A percentile compares a stretch with the other conserved stretches of the same genome.
These are phyloP conservation scores for Pseudodiploospora longispora DNA, from an alignment of 2,329 filamentous ascomycete species.

Conservation along the genomic window DNA sequence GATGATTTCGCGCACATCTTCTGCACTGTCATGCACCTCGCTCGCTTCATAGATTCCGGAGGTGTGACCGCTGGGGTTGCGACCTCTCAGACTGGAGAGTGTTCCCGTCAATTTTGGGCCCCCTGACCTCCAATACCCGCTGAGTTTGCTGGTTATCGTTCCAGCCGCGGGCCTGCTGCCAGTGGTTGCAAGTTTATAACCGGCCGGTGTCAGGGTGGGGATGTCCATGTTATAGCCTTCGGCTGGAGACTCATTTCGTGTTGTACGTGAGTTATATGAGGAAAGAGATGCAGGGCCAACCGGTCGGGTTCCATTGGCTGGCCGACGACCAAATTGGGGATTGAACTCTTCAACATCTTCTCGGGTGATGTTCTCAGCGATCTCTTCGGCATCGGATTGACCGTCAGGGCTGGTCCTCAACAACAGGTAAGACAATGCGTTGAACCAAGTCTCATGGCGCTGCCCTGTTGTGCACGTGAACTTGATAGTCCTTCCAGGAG, in stretches of 20 bases:
- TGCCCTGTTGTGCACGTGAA: conserved; percentile 93
- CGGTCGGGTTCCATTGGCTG: conserved; percentile 32
- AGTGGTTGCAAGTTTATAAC: conserved; percentile 26
- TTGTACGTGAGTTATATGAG: conserved; percentile 70
- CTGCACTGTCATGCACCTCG: conserved; percentile 66
- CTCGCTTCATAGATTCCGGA: conserved; percentile 51
- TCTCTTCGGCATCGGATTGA: conserved; percentile 53
- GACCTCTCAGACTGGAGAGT: conserved; percentile 46
- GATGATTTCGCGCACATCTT: conserved; percentile 73
- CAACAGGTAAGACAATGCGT: conserved; percentile 86
- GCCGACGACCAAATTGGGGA: conserved; percentile 42
- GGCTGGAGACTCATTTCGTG: conserved; percentile 56
- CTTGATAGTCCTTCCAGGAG: conserved; percentile 80
- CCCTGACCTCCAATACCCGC: conserved; percentile 48
- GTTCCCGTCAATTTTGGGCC: conserved; percentile 38
- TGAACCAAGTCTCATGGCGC: conserved; percentile 97
- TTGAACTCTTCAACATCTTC: conserved; percentile 77
- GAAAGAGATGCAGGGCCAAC: conserved; percentile 59
- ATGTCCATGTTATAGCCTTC: conserved; percentile 41
- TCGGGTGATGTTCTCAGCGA: conserved; percentile 47
- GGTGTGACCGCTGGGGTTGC: conserved; percentile 37
- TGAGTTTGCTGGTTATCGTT: conserved; percentile 47
- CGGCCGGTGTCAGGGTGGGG: conserved; percentile 48
- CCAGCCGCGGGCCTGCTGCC: conserved; percentile 29
- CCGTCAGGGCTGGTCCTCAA: conserved; percentile 63